Conservation (phyloP, 2,329 filamentous ascomycete genomes). For the Colletotrichum sp. region DNA sequence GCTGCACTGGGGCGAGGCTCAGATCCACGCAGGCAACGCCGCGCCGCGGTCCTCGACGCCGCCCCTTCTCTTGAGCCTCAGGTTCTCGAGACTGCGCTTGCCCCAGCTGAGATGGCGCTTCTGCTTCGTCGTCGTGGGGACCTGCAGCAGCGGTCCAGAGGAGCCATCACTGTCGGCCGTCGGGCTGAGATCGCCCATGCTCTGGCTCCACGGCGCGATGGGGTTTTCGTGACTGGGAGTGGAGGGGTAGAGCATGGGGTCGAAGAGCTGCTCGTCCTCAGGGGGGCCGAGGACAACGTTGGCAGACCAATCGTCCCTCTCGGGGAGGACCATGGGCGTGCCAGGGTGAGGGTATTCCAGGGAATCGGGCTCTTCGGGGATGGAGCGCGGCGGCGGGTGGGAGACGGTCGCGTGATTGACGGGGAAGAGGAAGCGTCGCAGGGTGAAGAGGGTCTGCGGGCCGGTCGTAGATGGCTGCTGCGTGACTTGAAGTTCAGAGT, state of each 20-base stretch:
- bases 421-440: neutral
- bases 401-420: slow-evolving; percentile 10
- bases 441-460: slow-evolving; percentile 11
- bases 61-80: slow-evolving; percentile 25
- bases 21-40: neutral
- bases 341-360: slow-evolving; percentile 13
- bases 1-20: neutral
- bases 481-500: neutral
- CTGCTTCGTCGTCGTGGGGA: slow-evolving; percentile 5
- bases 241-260: neutral
- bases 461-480: neutral
- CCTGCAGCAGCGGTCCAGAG: neutral
- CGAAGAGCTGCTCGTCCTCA: neutral
- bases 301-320: slow-evolving; percentile 8
- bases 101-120: slow-evolving; percentile 22
- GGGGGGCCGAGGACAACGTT: slow-evolving; percentile 13
- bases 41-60: neutral
- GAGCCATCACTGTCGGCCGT: neutral
- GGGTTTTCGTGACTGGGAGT: neutral
- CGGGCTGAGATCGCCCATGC: neutral
- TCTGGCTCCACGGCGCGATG: neutral
- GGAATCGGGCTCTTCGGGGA: slow-evolving; percentile 9
- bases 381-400: slow-evolving; percentile 5
- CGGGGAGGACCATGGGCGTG: slow-evolving; percentile 10
- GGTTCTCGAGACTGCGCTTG: slow-evolving; percentile 24